Base-by-base conservation (phyloP, 1,284 basidiomycete species). In the Marasmius oreades region DNA sequence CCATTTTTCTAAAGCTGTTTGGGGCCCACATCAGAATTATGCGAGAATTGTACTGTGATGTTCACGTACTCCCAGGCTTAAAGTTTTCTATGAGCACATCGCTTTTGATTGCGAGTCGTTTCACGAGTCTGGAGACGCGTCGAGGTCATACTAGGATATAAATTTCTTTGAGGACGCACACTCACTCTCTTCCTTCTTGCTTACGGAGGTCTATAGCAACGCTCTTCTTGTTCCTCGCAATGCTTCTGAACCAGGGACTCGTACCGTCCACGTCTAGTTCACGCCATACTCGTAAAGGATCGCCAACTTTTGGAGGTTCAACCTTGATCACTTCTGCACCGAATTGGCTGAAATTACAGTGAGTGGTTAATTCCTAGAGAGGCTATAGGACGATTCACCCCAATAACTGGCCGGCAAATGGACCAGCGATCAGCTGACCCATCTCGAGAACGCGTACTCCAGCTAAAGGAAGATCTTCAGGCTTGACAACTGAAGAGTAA, bases 261-360 rank as follows among this genome's bases (percentile, higher is more conserved):
- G 81, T 80, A 1, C 85, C 85, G 61, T 88, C 86, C 0, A 80
- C 72, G 60, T 88, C 86, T 22, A 85, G 74, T 61, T 88, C 86
- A 55, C 86, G 70, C 84, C 85, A 88, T 1, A 85, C 79, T 5
- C 86, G 81, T n/a, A 88, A 68, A 4, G 85, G 85, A 59, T 88
- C 85, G 2, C 86, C 86, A 10, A 67, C 70, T 5, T 71, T 71
- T 1, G 84, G 86, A 0, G 84, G 77, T 61, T 88, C 86, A 14
- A 88, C 72, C 63, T 88, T 88, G 70, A 88, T 86, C 8, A 88
- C 73, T 58, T 88, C 85, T 14, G 86, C 85, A 14, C 85, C 85
- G 60, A 81, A 88, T 66, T 88, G 86, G 0, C 85, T 86, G 61
- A 7, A 45, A 23, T 16, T 7, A 28, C 54, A n/a, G 10, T 55